A percentile compares a stretch with the other conserved stretches of the same genome.
These are phyloP conservation scores for Dittrichia graveolens DNA, from an alignment of 129 eudicot genomes.

Conservation along the genomic window DNA sequence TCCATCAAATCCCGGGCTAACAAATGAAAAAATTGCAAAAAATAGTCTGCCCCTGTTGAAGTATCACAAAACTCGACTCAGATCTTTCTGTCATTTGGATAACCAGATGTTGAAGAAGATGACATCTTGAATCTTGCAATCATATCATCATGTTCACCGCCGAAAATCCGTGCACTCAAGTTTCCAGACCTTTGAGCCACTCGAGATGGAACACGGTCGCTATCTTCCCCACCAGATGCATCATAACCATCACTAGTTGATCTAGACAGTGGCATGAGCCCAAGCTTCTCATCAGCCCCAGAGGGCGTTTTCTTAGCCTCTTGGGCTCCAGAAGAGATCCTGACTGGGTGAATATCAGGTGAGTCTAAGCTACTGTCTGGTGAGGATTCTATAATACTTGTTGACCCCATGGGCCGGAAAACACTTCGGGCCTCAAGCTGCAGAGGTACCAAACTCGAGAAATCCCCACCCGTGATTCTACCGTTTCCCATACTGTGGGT, in stretches of 20 bases:
- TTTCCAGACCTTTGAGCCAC: slow-evolving; percentile 49
- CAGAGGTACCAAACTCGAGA: slow-evolving; percentile 57
- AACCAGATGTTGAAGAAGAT: slow-evolving; percentile 49
- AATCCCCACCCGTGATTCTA: slow-evolving; percentile 28
- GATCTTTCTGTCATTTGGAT: slow-evolving; percentile 49
- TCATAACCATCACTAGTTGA: slow-evolving; percentile 98
- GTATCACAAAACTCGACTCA: slow-evolving; percentile 22
- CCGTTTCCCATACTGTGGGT: slow-evolving; percentile 28
- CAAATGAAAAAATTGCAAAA: slow-evolving; percentile 47
- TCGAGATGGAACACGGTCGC: slow-evolving; percentile 83
- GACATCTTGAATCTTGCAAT: slow-evolving; percentile 45
- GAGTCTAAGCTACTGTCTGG: slow-evolving; percentile 95
- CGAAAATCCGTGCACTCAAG: slow-evolving; percentile 68
- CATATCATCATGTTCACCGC: slow-evolving; percentile 55
- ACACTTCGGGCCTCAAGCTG: slow-evolving; percentile 77
- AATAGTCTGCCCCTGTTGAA: slow-evolving; percentile 9
- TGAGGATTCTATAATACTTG: slow-evolving; percentile 61
- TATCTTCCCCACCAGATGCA: slow-evolving; percentile 98
- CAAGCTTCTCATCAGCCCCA: slow-evolving; percentile 29
- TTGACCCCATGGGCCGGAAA: slow-evolving; percentile 49
- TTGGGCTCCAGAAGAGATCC: slow-evolving; percentile 68
- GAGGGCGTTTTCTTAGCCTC: slow-evolving; percentile 47
- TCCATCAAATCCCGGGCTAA: slow-evolving; percentile 26
- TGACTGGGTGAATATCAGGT: slow-evolving; percentile 76
- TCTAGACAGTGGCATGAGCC: slow-evolving; percentile 64